Conservation (phyloP, 345 rosid genomes). For the Aethionema arabicum region DNA sequence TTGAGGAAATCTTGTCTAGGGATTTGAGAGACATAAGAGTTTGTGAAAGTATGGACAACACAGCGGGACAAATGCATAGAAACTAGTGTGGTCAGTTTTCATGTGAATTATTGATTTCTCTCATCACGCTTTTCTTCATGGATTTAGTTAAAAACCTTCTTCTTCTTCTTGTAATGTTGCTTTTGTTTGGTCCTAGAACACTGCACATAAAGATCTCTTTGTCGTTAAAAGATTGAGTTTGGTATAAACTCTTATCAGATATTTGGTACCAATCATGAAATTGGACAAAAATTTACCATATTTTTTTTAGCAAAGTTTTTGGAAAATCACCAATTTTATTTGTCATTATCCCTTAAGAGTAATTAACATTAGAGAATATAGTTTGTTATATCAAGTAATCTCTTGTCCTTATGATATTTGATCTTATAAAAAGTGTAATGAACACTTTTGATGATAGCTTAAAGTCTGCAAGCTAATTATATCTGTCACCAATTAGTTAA, state of each 20-base stretch:
- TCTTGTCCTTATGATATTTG: no score
- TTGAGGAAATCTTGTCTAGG: slow-evolving; percentile 20
- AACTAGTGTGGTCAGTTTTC: slow-evolving; percentile 23
- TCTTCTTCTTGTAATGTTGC: slow-evolving; percentile 37
- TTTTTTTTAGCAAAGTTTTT: no score
- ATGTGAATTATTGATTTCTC: slow-evolving; percentile 32
- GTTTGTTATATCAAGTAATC: no score
- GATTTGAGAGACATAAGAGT: slow-evolving; percentile 39
- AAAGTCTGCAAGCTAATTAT: slow-evolving; percentile 35
- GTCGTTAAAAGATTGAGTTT: slow-evolving; percentile 25
- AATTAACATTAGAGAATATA: no score
- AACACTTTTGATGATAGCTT: slow-evolving; percentile 9
- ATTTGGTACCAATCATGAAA: slow-evolving; percentile 32
- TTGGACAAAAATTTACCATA: slow-evolving; percentile 34
- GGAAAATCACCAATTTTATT: no score
- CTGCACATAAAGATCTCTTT: slow-evolving; percentile 14
- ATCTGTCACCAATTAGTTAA: slow-evolving; percentile 27
- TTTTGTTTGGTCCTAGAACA: slow-evolving; percentile 24
- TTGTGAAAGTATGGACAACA: slow-evolving; percentile 31
- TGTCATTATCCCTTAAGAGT: no score
- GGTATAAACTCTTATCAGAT: slow-evolving; percentile 29
- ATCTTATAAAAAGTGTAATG: not conserved
- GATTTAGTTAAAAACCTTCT: slow-evolving; percentile 25
- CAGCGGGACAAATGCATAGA: slow-evolving; percentile 41
- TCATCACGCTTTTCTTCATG: slow-evolving; percentile 21